A percentile compares a stretch with the other conserved stretches of the same genome.
Evolutionary conservation across 176 grass and related monocot species (phyloP).

Genomic region (Oryza coarctata): DNA sequence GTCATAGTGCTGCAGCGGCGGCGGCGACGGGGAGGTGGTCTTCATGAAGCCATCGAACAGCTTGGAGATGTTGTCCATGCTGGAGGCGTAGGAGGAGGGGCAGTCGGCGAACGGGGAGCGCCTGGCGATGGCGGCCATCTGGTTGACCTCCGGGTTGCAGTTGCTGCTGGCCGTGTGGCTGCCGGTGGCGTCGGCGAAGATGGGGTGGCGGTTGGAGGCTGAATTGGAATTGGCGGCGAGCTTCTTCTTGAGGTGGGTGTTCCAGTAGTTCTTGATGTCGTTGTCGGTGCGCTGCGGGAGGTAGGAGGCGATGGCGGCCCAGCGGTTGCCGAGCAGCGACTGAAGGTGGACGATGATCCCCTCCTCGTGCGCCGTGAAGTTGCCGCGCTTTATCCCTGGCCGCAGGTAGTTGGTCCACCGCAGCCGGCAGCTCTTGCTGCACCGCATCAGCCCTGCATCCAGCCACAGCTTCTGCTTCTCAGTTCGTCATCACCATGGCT

Average conservation of each 20-base stretch:
- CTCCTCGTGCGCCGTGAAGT: constrained; percentile 78
- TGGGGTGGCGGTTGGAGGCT: constrained; percentile 2
- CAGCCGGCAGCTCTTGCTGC: constrained; percentile 84
- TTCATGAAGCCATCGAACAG: constrained; percentile 73
- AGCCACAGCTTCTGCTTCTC: background rate
- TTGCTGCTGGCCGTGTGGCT: background rate
- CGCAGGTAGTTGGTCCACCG: constrained; percentile 89
- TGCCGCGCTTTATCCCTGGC: constrained; percentile 67
- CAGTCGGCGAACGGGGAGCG: constrained; percentile 35
- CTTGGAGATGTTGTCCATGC: constrained; percentile 84
- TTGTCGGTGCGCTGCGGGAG: constrained; percentile 85
- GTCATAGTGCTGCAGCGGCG: constrained; percentile 9
- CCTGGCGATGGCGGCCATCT: constrained; percentile 5
- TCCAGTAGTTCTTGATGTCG: constrained; percentile 98
- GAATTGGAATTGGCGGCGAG: constrained; percentile 23
- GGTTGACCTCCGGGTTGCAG: constrained; percentile 17
- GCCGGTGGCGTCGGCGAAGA: background rate
- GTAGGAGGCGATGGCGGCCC: constrained; percentile 84
- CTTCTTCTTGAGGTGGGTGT: constrained; percentile 93
- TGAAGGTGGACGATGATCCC: constrained; percentile 84
- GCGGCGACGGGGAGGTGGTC: background rate
- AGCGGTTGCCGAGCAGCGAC: constrained; percentile 73
- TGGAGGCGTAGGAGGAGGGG: constrained; percentile 63
- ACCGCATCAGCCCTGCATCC: constrained; percentile 58
- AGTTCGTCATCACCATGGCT: background rate